Evolutionary conservation across 768 basidiomycete species (phyloP), one percentile per base, ranked within the genome.

Genomic region (Lactarius akahatsu): DNA sequence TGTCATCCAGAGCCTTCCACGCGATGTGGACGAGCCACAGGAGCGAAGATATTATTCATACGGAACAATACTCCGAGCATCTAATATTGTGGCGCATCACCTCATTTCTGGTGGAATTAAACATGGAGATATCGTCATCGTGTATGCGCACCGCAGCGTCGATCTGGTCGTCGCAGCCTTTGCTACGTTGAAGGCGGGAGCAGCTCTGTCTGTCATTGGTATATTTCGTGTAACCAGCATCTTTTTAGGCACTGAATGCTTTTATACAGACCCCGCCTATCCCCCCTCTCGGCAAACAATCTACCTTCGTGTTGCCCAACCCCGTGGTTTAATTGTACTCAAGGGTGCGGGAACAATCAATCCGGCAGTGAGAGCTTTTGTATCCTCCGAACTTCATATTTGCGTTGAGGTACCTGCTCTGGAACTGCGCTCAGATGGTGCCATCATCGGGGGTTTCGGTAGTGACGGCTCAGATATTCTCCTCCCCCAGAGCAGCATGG

Each of bases 181-280:
- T 90, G 97, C 93, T 28, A 88, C 96, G 41, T 82, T 98, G 69
- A 98, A 98, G 78, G 93, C 91, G 3, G 97, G 97, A 32, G 96
- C 92, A 0, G 95, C 92, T 4, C 98, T 99, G 79, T 96, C 92
- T 56, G 97, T 99, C 67, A 96, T 98, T 56, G 96, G 94, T 96
- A 57, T 69, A 88, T 78, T 57, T 65, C 16, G 41, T 50, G 18
- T 58, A 47, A 61, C 7, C 40, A 16, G 23, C 47, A 45, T 57
- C 38, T 52, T 61, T 63, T 64, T 45, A 41, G 23, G 26, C 32
- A 63, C 61, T 45, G 18, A 64, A 38, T 41, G 32, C 26, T 63
- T 16, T 28, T 32, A 26, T 34, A 18, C 70, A 97, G 96, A 99
- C 77, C 96, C 97, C 45, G 96, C 96, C 3, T 99, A 99, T 74